Percentiles rank a stretch among this genome's conserved stretches.
These are phyloP conservation scores for Radiomyces spectabilis DNA, from an alignment of 192 early-diverging fungal species.

Conservation along the genomic window DNA sequence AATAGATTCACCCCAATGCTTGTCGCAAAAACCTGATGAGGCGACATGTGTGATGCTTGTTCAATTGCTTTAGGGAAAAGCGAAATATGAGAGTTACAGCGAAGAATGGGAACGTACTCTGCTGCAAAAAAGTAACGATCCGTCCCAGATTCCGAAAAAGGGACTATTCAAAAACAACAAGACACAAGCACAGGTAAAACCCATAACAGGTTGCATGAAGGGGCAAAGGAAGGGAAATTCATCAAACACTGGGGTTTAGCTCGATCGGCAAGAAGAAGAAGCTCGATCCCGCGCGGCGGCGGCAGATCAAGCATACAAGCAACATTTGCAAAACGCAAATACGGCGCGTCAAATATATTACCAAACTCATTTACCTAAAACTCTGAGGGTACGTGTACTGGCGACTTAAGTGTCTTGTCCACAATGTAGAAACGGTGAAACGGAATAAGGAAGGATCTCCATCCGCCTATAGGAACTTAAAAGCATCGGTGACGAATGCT, in stretches of 20 bases:
- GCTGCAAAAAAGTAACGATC: conserved; percentile 44
- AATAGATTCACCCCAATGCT: no score
- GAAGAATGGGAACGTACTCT: conserved; percentile 82
- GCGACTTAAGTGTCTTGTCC: not conserved
- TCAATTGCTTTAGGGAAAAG: conserved; percentile 46
- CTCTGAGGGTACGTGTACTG: conserved; percentile 67
- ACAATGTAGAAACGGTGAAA: not conserved
- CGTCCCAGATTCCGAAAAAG: conserved; percentile 30
- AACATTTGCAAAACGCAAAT: conserved; percentile 70
- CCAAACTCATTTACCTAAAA: conserved; percentile 73
- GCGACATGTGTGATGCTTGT: not conserved
- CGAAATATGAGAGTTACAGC: conserved; percentile 61
- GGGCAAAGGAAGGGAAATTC: not conserved
- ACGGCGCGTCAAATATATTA: conserved; percentile 69
- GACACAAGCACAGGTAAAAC: conserved; percentile 52
- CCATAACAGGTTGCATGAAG: not conserved
- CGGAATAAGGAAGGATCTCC: not conserved
- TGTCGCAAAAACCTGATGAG: not conserved
- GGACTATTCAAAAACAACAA: conserved; percentile 43
- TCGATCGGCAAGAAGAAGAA: conserved; percentile 80
- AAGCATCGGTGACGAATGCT: conserved; percentile 80
- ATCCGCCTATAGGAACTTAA: conserved; percentile 40
- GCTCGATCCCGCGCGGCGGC: conserved; percentile 71
- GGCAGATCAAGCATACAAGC: conserved; percentile 81
- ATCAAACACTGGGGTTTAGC: no score